These are phyloP conservation scores for Lactarius akahatsu DNA, from an alignment of 768 basidiomycete genomes.

Conservation along the genomic window DNA sequence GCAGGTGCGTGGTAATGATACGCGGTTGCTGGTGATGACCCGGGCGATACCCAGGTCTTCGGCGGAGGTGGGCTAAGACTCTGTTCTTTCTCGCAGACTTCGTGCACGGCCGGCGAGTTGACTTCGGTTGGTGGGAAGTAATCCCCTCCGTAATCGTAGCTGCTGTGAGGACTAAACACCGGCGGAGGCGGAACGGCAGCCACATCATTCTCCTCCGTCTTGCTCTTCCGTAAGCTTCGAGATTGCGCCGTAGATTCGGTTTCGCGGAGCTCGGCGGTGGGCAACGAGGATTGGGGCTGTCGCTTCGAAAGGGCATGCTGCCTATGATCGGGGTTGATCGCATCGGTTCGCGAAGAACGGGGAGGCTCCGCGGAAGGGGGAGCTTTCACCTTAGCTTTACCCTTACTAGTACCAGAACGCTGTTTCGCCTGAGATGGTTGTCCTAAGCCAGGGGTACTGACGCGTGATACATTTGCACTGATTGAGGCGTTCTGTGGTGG, in stretches of 20 bases:
- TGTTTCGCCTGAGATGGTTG: neutral
- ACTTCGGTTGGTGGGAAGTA: conserved; percentile 8
- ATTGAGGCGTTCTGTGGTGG: neutral
- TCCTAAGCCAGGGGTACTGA: neutral
- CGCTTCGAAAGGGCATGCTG: neutral
- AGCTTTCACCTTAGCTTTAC: conserved; percentile 5
- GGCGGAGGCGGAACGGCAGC: neutral
- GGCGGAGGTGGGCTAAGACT: conserved; percentile 11
- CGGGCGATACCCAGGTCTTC: conserved; percentile 11
- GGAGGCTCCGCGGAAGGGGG: neutral
- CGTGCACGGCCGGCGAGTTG: neutral
- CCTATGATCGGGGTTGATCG: neutral
- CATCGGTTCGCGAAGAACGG: neutral
- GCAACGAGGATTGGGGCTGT: neutral
- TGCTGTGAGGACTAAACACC: neutral
- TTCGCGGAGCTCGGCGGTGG: neutral
- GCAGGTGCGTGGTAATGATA: neutral
- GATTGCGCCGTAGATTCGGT: neutral
- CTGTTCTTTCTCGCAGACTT: neutral
- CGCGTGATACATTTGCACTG: neutral
- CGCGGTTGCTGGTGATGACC: conserved; percentile 1
- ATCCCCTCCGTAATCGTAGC: conserved; percentile 1
- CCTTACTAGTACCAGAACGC: neutral
- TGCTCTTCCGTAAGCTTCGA: conserved; percentile 2
- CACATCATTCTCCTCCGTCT: neutral